Base-by-base conservation (phyloP, 75 land plant species). In the Cunninghamia lanceolata region DNA sequence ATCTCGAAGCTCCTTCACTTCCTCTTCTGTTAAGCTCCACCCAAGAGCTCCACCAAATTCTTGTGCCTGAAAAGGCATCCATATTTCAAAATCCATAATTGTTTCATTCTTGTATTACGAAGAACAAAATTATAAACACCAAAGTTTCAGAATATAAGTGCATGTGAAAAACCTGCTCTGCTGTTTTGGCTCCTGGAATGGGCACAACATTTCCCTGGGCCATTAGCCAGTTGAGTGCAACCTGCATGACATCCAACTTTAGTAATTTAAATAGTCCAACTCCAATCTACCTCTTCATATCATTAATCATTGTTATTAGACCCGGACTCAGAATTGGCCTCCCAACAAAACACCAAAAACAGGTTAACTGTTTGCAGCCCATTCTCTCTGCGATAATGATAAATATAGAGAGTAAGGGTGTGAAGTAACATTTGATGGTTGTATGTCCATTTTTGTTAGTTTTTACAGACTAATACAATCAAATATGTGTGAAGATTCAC, bases 1-100 rank as follows among this genome's bases (percentile, higher is more conserved):
- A 11, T 87, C 88, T n/a, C 94, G 91, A 34, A 97, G 92, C 83
- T 96, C 96, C 19, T 85, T 88, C 54, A 96, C 85, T 70, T 97
- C 95, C 10, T 92, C 91, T 40, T 84, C 87, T 63, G 89, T 91
- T 75, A 97, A 93, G 39, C 79, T 91, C 99, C 99, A 97, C 16
- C 99, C 98, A 39, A 97, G 90, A 54, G 98, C 98, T 85, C 99
- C 98, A 13, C 92, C 92, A 88, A 97, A 96, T 85, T 97, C 99
- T 77, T 82, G 54, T 19, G 99, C 98, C 86, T 90, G 90, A n/a
- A 88, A 47, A 84, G 17, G 52, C 54, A 28, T 45, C 28, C 59
- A 39, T 13, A 82, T 86, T 81, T 82, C 34, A 15, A 82, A 46
- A 28, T 83, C 84, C 25, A 28, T 75, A 9, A 17, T 54, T 30